Percentiles rank a stretch among this genome's conserved stretches.
These are phyloP conservation scores for Monilinia fructicola DNA, from an alignment of 2,329 filamentous ascomycete species.

Conservation along the genomic window DNA sequence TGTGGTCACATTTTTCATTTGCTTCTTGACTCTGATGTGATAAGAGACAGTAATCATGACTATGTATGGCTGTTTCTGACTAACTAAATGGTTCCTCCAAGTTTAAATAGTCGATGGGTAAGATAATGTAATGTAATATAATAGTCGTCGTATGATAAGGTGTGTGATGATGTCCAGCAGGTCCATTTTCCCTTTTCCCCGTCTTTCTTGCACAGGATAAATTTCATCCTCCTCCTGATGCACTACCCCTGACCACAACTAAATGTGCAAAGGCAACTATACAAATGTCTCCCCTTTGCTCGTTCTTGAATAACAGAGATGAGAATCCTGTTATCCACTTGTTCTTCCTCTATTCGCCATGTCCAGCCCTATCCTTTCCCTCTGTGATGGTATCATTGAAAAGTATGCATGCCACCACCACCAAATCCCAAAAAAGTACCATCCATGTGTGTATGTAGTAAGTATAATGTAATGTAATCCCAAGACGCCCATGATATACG, in stretches of 20 bases:
- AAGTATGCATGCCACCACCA: slow-evolving; percentile 8
- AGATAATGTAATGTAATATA: background rate
- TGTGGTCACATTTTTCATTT: background rate
- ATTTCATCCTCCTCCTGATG: background rate
- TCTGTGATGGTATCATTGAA: slow-evolving; percentile 8
- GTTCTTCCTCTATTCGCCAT: background rate
- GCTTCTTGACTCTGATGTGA: background rate
- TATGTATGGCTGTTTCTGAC: background rate
- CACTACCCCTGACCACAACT: background rate
- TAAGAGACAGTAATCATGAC: background rate
- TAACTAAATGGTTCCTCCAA: background rate
- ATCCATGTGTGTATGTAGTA: background rate
- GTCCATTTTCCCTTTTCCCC: background rate
- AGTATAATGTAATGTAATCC: background rate
- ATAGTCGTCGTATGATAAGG: background rate
- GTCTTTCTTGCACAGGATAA: background rate
- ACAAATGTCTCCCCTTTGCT: background rate
- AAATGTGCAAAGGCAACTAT: slow-evolving; percentile 2
- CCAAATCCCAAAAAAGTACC: slow-evolving; percentile 8
- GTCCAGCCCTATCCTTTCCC: background rate
- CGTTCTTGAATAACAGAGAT: background rate
- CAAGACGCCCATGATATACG: slow-evolving; percentile 5
- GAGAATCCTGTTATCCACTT: background rate
- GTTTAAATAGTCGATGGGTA: background rate
- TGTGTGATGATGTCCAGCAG: background rate